Conservation (phyloP, 352 stramenopile genomes). For the Phytophthora crassamura region DNA sequence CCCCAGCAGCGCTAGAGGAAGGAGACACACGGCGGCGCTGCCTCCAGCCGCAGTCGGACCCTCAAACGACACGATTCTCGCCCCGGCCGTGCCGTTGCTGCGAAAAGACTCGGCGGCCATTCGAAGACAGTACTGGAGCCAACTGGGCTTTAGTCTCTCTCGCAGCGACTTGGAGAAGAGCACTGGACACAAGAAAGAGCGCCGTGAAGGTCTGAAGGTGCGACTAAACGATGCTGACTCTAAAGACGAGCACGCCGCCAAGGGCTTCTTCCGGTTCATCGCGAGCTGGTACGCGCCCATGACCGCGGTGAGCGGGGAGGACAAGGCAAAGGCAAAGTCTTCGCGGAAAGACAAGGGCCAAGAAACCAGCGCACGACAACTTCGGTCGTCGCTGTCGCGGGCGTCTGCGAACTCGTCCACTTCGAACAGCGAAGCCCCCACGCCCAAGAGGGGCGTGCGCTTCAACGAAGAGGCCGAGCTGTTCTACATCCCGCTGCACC, state of each 20-base stretch:
- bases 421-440: conserved; percentile 5
- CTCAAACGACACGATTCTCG: conserved; percentile 28
- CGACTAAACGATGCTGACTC: conserved; percentile 69
- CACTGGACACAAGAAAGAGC: conserved; percentile 65
- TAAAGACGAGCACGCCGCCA: conserved; percentile 47
- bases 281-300: conserved; percentile 74
- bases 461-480: conserved; percentile 86
- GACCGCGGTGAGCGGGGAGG: conserved; percentile 39
- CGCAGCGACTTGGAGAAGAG: conserved; percentile 85
- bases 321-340: too few relatives aligned
- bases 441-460: conserved; percentile 49
- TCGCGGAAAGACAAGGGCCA: conserved; percentile 23
- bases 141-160: conserved; percentile 82
- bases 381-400: conserved; percentile 35
- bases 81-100: conserved; percentile 43
- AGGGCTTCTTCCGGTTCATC: conserved; percentile 85
- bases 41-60: conserved; percentile 20
- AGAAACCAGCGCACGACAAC: conserved; percentile 9
- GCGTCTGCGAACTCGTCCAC: conserved; percentile 27
- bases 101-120: conserved; percentile 87
- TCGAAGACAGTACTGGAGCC: conserved; percentile 87
- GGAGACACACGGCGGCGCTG: conserved; percentile 17
- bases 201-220: conserved; percentile 77
- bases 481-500: conserved; percentile 87
- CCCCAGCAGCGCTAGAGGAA: conserved; percentile 26